These are phyloP conservation scores for Verticillium klebahnii DNA, from an alignment of 2,329 filamentous ascomycete species.

Conservation along the genomic window DNA sequence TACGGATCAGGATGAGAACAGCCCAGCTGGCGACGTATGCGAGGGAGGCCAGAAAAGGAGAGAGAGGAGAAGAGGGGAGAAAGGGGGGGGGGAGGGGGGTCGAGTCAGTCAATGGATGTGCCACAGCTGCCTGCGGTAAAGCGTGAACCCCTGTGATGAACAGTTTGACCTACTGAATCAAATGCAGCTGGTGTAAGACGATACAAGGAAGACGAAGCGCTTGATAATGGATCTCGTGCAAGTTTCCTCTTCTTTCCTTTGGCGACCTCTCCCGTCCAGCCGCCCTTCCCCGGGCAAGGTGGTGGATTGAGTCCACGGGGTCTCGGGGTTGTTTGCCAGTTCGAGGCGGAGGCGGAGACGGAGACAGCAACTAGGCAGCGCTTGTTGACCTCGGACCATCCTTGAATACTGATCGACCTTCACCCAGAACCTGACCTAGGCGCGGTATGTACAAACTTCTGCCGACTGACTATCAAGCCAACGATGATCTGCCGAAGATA, in stretches of 20 bases:
- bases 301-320: not conserved
- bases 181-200: too few relatives aligned
- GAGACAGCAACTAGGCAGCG: not conserved
- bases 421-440: not conserved
- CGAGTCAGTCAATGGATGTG: too few relatives aligned
- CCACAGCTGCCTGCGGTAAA: too few relatives aligned
- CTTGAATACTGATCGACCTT: not conserved
- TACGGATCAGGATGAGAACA: too few relatives aligned
- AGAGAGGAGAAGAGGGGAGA: too few relatives aligned
- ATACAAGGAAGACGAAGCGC: not conserved
- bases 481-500: not conserved
- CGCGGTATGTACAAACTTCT: not conserved
- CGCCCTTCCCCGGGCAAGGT: not conserved
- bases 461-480: not conserved
- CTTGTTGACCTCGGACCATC: not conserved
- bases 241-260: not conserved
- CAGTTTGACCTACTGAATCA: too few relatives aligned
- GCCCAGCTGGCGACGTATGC: too few relatives aligned
- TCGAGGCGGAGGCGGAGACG: not conserved
- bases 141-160: too few relatives aligned
- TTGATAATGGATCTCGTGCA: not conserved
- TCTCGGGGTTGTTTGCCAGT: not conserved
- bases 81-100: too few relatives aligned
- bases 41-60: too few relatives aligned
- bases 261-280: not conserved